Percentiles rank a stretch among this genome's conserved stretches.
phyloP scores from a whole-genome alignment of 805 yeast species.

The Starmerella stellata region DNA sequence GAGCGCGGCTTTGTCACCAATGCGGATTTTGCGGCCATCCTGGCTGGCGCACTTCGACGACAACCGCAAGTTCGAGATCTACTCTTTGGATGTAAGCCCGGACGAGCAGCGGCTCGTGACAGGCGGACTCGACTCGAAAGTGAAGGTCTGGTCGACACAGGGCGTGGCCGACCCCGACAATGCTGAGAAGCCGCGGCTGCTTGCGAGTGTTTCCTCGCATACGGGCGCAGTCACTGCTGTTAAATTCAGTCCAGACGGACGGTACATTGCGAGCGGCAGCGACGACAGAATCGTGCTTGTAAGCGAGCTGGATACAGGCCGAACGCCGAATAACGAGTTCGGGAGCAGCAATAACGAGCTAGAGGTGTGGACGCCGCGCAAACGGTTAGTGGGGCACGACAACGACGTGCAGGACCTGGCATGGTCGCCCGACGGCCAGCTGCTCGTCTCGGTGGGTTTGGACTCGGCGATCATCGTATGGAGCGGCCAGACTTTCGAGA shows the following conservation, averaged over 20 bases:
- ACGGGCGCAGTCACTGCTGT: conserved; percentile 94
- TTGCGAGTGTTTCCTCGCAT: conserved; percentile 85
- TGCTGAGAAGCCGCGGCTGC: conserved; percentile 11
- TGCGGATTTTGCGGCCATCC: conserved; percentile 51
- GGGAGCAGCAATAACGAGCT: conserved; percentile 51
- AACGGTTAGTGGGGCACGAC: conserved; percentile 87
- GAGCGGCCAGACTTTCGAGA: conserved; percentile 84
- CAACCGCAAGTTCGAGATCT: conserved; percentile 62
- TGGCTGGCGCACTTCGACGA: conserved; percentile 63
- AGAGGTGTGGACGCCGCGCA: conserved; percentile 90
- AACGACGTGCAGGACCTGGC: conserved; percentile 95
- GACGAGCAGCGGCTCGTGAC: conserved; percentile 79
- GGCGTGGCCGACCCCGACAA: conserved; percentile 45
- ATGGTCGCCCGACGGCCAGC: conserved; percentile 90
- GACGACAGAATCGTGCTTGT: conserved; percentile 82
- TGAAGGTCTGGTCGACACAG: conserved; percentile 78
- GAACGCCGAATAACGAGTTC: conserved; percentile 35
- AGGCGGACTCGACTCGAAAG: conserved; percentile 86
- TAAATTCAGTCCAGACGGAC: conserved; percentile 78
- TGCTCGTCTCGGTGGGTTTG: conserved; percentile 82
- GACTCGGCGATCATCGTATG: conserved; percentile 86
- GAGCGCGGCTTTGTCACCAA: conserved; percentile 18
- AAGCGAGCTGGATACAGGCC: conserved; percentile 78
- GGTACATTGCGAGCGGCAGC: conserved; percentile 83
- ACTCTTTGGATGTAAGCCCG: conserved; percentile 60